A percentile compares a stretch with the other conserved stretches of the same genome.
phyloP scores from a whole-genome alignment of 148 eudicot genomes.

The Suaeda aralocaspica region DNA sequence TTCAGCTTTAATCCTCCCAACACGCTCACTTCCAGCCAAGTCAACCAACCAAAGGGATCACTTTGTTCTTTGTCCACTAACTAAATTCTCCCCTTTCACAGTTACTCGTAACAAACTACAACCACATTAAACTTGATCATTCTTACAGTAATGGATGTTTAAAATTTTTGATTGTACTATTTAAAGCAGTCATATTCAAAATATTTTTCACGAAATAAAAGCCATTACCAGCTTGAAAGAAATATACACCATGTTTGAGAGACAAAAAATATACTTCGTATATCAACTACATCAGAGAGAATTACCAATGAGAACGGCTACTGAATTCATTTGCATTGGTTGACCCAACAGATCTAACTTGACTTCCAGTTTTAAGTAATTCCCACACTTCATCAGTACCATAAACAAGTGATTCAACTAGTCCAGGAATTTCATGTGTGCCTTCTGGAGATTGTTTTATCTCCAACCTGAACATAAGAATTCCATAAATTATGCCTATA shows the following conservation, averaged over 20 bases:
- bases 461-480: constrained; percentile 56
- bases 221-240: not conserved
- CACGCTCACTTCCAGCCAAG: constrained; percentile 97
- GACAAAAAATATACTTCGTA: not conserved
- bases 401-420: constrained; percentile 65
- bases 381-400: constrained; percentile 85
- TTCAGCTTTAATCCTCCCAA: constrained; percentile 87
- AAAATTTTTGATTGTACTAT: not conserved
- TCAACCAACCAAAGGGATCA: constrained; percentile 97
- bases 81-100: constrained; percentile 60
- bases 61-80: constrained; percentile 72
- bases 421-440: constrained; percentile 93
- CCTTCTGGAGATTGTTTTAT: constrained; percentile 89
- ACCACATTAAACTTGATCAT: constrained; percentile 9
- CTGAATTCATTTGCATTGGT: constrained; percentile 92
- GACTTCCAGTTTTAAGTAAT: constrained; percentile 70
- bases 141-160: not conserved
- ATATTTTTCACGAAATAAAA: not conserved
- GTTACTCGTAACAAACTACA: constrained; percentile 82
- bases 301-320: constrained; percentile 95
- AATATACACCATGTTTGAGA: not conserved
- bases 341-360: constrained; percentile 84
- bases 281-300: not conserved
- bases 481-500: too few relatives aligned
- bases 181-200: not conserved